A percentile compares a stretch with the other conserved stretches of the same genome.
Conservation (phyloP, 106 monocot genomes). For the Acanthochlamys bracteata region DNA sequence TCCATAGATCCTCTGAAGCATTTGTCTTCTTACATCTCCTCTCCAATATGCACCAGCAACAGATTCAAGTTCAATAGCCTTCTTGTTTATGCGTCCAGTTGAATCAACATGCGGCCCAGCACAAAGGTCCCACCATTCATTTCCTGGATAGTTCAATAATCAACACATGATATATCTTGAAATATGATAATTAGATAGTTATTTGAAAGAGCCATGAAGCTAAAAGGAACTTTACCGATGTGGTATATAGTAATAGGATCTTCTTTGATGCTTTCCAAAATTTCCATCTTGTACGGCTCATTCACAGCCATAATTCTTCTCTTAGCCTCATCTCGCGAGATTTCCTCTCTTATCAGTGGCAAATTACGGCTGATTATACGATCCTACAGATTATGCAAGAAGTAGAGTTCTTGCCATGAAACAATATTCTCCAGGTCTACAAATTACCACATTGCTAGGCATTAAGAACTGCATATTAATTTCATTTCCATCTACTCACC, state of each 20-base stretch:
- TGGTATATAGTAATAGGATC: conserved; percentile 89
- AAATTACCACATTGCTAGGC: conserved; percentile 11
- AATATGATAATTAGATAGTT: background rate
- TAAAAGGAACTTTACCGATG: conserved; percentile 40
- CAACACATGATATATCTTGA: background rate
- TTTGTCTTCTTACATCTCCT: conserved; percentile 78
- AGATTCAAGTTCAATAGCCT: conserved; percentile 86
- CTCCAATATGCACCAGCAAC: conserved; percentile 99
- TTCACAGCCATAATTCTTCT: conserved; percentile 68
- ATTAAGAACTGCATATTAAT: background rate
- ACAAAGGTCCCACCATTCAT: conserved; percentile 99
- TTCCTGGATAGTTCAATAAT: conserved; percentile 28
- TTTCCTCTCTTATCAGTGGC: conserved; percentile 84
- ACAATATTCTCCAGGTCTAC: conserved; percentile 38
- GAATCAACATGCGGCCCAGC: conserved; percentile 96
- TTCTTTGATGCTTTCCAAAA: conserved; percentile 82
- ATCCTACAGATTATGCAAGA: conserved; percentile 96
- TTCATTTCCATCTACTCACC: conserved; percentile 29
- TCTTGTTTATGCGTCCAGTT: conserved; percentile 73
- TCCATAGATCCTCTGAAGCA: conserved; percentile 95
- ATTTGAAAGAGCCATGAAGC: background rate
- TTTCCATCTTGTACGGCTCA: conserved; percentile 96
- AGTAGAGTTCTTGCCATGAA: conserved; percentile 74
- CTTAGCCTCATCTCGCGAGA: conserved; percentile 82
- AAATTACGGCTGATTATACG: conserved; percentile 76